Base-by-base conservation (phyloP, 345 rosid genomes). In the Lumnitzera racemosa region DNA sequence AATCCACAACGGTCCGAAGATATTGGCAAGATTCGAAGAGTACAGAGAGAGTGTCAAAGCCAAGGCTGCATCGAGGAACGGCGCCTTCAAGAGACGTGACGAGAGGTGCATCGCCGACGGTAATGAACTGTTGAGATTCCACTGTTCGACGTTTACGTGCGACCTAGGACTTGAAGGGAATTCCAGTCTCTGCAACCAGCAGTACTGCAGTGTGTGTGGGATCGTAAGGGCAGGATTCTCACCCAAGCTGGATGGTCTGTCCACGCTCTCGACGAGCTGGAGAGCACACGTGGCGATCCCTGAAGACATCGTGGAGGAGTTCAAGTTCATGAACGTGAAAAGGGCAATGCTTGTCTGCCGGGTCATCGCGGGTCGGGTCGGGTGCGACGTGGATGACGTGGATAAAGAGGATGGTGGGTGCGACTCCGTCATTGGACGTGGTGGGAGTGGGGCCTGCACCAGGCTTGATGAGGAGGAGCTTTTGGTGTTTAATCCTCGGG, bases 31-130 rank as follows among this genome's bases (percentile, higher is more conserved):
- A 59, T 94, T 94, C 61, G 99, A 94, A 55, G 97, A 94, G 67
- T 85, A 90, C 76, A 78, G 97, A 14, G 99, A 94, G 77, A 52
- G 76, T 7, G 97, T 94, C 31, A 94, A 88, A 66, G 67, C 85
- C 2, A 79, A 84, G 65, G 96, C 95, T 0, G 81, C 87, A 3
- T 63, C 85, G 59, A 73, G 61, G 73, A 69, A 85, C 12, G 69
- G 56, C 31, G 20, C 83, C 12, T 65, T 59, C n/a, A 46, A 57
- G 2, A 36, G 69, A 63, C 72, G 82, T 24, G 92, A 90, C 65
- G 97, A 83, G 73, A 74, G 98, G n/a, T 92, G 98, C 67, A 75
- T 83, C n/a, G 96, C 90, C 36, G 98, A 92, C 70, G 98, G 98
- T 11, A 92, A 92, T 67, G 98, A 92, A 78, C 94, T 92, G 2